Evolutionary conservation across 2,329 filamentous ascomycete genomes (phyloP).

Genomic region (Phyllosticta capitalensis): DNA sequence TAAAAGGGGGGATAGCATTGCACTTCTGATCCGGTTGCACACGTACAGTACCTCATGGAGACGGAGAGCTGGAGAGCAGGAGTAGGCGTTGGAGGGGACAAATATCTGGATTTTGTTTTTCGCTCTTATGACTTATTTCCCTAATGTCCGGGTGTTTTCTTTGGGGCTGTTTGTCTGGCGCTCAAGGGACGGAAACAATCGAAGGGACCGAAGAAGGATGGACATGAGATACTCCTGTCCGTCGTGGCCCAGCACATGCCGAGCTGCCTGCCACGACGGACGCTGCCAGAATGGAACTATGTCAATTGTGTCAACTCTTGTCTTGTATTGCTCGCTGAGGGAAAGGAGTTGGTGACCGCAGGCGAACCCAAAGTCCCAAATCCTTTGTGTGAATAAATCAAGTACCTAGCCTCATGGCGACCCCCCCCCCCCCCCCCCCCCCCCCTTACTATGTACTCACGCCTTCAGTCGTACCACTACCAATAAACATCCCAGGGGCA

Average conservation of each 20-base stretch:
- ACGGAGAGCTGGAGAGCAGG: not conserved
- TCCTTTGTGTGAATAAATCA: no score
- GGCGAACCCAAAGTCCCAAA: no score
- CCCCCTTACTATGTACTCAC: no score
- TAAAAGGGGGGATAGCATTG: conserved; percentile 12
- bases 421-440: no score
- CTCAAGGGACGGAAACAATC: not conserved
- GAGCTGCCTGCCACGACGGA: not conserved
- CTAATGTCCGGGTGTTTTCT: not conserved
- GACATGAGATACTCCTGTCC: not conserved
- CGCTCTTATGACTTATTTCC: not conserved
- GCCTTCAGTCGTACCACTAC: no score
- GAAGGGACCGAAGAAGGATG: no score
- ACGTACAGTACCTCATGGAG: not conserved
- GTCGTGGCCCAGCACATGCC: not conserved
- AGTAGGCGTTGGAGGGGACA: conserved; percentile 1
- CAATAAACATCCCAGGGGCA: no score
- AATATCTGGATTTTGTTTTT: not conserved
- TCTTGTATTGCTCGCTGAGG: no score
- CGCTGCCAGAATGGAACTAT: no score
- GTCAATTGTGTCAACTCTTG: no score
- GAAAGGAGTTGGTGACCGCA: no score
- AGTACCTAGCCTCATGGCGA: no score
- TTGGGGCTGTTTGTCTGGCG: not conserved
- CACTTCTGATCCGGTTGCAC: not conserved